These are phyloP conservation scores for Sungouiella blattae DNA, from an alignment of 805 yeast genomes.

Conservation along the genomic window DNA sequence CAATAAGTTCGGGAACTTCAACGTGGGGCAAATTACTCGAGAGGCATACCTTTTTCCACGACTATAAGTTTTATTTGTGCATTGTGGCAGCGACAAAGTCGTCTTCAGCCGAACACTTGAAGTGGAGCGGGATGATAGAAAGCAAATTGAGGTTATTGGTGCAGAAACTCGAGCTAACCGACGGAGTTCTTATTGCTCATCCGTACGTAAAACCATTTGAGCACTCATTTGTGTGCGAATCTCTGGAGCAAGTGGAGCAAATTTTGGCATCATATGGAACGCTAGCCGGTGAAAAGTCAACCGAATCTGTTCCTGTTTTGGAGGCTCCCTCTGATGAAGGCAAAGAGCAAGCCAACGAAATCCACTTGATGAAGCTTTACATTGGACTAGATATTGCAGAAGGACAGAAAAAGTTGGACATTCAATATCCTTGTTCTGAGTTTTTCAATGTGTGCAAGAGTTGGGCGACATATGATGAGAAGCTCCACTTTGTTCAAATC, in stretches of 20 bases:
- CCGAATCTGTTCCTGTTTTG: not conserved
- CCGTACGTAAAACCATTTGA: conserved; percentile 82
- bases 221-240: conserved; percentile 32
- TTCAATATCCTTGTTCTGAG: conserved; percentile 87
- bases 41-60: conserved; percentile 77
- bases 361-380: conserved; percentile 71
- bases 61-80: conserved; percentile 83
- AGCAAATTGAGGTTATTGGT: conserved; percentile 79
- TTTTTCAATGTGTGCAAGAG: conserved; percentile 77
- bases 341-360: conserved; percentile 14
- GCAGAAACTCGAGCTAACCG: conserved; percentile 72
- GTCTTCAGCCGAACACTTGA: conserved; percentile 74
- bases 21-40: conserved; percentile 73
- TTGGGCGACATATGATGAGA: conserved; percentile 65
- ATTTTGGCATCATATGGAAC: conserved; percentile 65
- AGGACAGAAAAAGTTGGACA: conserved; percentile 65
- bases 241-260: conserved; percentile 49
- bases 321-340: conserved; percentile 1
- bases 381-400: conserved; percentile 70
- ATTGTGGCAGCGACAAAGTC: conserved; percentile 75
- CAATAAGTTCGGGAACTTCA: conserved; percentile 59
- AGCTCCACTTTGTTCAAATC: conserved; percentile 57
- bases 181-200: conserved; percentile 79
- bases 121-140: conserved; percentile 93
- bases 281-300: conserved; percentile 43